Conservation (phyloP, 495 filamentous ascomycete species). For the Penicillium lividum region DNA sequence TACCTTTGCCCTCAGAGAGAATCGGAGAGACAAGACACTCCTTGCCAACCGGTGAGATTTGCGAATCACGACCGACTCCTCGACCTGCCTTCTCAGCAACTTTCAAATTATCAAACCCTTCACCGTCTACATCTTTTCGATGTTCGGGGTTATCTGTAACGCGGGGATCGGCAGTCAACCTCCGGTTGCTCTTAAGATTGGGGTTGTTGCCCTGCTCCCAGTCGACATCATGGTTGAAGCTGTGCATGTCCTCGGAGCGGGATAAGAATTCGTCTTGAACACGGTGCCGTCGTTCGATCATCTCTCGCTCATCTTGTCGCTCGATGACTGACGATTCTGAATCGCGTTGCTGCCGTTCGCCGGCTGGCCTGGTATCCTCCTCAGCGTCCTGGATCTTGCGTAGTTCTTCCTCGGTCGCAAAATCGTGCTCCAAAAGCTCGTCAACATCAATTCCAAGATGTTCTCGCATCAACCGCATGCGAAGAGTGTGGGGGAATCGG, state of each 20-base stretch:
- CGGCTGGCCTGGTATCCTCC: slow-evolving; percentile 27
- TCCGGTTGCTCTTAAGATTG: slow-evolving; percentile 59
- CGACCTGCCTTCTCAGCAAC: slow-evolving; percentile 54
- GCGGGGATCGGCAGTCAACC: slow-evolving; percentile 61
- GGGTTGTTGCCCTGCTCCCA: slow-evolving; percentile 66
- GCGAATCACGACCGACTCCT: slow-evolving; percentile 65
- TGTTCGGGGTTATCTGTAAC: slow-evolving; percentile 66
- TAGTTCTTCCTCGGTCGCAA: slow-evolving; percentile 47
- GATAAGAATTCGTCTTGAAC: slow-evolving; percentile 63
- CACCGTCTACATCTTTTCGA: slow-evolving; percentile 73
- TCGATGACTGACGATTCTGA: slow-evolving; percentile 41
- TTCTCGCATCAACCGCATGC: slow-evolving; percentile 93
- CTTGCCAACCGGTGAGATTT: slow-evolving; percentile 54
- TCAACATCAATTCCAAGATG: slow-evolving; percentile 96
- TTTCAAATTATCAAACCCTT: slow-evolving; percentile 70
- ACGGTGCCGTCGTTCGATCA: slow-evolving; percentile 58
- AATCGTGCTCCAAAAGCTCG: slow-evolving; percentile 81
- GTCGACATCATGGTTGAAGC: slow-evolving; percentile 84
- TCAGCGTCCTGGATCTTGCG: slow-evolving; percentile 44
- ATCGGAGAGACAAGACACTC: slow-evolving; percentile 67
- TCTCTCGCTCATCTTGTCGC: slow-evolving; percentile 50
- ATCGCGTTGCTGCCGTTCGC: slow-evolving; percentile 27
- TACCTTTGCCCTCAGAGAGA: slow-evolving; percentile 61
- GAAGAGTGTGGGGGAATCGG: slow-evolving; percentile 87
- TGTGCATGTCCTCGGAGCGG: slow-evolving; percentile 62